phyloP scores from a whole-genome alignment of 129 eudicot genomes.

The Flaveria brownii region DNA sequence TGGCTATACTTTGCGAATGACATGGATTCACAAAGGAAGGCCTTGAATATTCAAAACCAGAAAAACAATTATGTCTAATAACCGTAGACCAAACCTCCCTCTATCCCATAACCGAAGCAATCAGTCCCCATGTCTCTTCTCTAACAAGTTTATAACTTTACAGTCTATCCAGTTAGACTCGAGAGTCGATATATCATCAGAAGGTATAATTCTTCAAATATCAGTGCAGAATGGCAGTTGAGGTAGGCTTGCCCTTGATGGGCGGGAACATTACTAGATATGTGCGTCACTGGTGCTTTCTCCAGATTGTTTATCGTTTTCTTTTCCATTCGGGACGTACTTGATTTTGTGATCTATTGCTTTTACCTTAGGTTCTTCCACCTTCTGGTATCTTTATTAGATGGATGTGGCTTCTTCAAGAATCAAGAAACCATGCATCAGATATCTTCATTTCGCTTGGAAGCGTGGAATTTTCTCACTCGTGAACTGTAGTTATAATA shows the following conservation, averaged over 20 bases:
- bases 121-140: background rate
- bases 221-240: conserved; percentile 34
- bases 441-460: conserved; percentile 49
- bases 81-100: conserved; percentile 1
- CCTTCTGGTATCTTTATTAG: conserved; percentile 50
- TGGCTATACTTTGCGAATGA: conserved; percentile 4
- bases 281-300: conserved; percentile 43
- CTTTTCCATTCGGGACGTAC: conserved; percentile 36
- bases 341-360: conserved; percentile 68
- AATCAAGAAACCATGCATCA: conserved; percentile 46
- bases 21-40: background rate
- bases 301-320: conserved; percentile 24
- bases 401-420: conserved; percentile 56
- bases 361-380: conserved; percentile 65
- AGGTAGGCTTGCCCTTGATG: conserved; percentile 66
- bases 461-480: conserved; percentile 57
- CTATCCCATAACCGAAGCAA: conserved; percentile 16
- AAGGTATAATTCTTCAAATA: conserved; percentile 24
- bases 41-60: background rate
- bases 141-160: conserved; percentile 20
- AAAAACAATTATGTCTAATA: background rate
- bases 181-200: conserved; percentile 14
- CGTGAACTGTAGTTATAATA: conserved; percentile 48
- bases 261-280: conserved; percentile 48
- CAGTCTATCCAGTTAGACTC: conserved; percentile 26